Base-by-base conservation (phyloP, 2,329 filamentous ascomycete genomes). In the Penicillium glabrum region DNA sequence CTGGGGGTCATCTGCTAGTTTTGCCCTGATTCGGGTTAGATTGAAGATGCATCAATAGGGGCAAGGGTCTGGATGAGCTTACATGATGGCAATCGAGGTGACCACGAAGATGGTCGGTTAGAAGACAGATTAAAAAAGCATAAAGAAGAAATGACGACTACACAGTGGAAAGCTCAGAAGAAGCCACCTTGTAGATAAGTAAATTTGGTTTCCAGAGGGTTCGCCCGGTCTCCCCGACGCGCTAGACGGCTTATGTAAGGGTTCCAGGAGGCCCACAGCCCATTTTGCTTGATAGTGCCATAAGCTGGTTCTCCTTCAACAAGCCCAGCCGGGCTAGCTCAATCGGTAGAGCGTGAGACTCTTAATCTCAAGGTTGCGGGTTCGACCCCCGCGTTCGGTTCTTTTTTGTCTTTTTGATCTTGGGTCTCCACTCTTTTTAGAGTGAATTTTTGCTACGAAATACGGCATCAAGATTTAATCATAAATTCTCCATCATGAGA, bases 1-100 rank as follows among this genome's bases (percentile, higher is more conserved):
- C 83, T 96, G 91, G 67, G 88, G 79, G 77, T 91, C 93, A 79
- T 96, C 90, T 76, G 98, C 92, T 76, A 99, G 89, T 75, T 88
- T 87, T 79, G 88, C 83, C 87, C 89, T 89, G 43, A 44, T 44
- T 35, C 21, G 44, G 53, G 46, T 35, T 51, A 54, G 44, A 54
- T 51, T 57, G 19, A 51, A 35, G 14, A 33, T 44, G 19, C 33
- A 43, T 49, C 27, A 47, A 46, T 21, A 46, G 55, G 57, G 51
- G 33, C 53, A 26, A 29, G 43, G 58, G 19, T 49, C 24, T 44
- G 35, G 51, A 50, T 6, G 9, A 51, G 67, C 69, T 59, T 33
- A 73, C 71, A 73, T 74, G 53, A 54, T 70, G 69, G 66, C 63
- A 69, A 62, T 66, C 62, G 63, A 50, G 62, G 60, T 63, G 71